Evolutionary conservation across 1,284 basidiomycete genomes (phyloP), one percentile per base, ranked within the genome.

Genomic region (Takashimella koratensis): DNA sequence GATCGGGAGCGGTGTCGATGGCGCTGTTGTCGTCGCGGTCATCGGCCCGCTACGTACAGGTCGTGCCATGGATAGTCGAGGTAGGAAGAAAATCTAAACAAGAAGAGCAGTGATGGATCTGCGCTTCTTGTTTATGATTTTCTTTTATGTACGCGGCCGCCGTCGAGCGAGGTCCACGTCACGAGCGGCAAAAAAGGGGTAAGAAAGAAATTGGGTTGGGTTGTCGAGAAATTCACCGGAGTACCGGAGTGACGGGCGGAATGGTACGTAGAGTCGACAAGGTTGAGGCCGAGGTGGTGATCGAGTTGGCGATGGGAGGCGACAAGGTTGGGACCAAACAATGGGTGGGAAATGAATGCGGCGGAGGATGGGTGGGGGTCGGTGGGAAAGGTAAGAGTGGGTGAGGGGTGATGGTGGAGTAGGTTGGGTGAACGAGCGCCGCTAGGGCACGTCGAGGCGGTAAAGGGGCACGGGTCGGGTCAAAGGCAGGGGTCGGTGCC

Each of bases 1-100:
- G 20, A 10, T 46, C 53, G 12, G 58, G 45, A 12, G 58, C 53
- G 21, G 49, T 13, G 60, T 53, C 3, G 56, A 52, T 5, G 58
- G 43, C 19, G 56, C 49, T 21, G 30, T 36, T 16, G 30, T 36
- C 16, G 30, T 8, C 30, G 16, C 30, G 16, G 30, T 36, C 30
- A 16, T 36, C 16, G 30, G 30, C 30, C 8, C 30, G 16, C 30
- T 36, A 36, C 30, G 30, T 16, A 16, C 10, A 8, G 30, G 8
- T 36, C 30, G 30, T 36, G 30, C 30, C 30, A 36, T 36, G 30
- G 8, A 8, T 36, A 36, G 16, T 8, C 16, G 30, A 36, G 30
- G 30, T 36, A 16, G 16, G 30, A 16, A 36, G 30, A 36, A 36
- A 16, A 16, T 36, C 16, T 36, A 36, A 36, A 36, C 8, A 36